Conservation (phyloP, 2,329 filamentous ascomycete genomes). For the Stenocarpella maydis region DNA sequence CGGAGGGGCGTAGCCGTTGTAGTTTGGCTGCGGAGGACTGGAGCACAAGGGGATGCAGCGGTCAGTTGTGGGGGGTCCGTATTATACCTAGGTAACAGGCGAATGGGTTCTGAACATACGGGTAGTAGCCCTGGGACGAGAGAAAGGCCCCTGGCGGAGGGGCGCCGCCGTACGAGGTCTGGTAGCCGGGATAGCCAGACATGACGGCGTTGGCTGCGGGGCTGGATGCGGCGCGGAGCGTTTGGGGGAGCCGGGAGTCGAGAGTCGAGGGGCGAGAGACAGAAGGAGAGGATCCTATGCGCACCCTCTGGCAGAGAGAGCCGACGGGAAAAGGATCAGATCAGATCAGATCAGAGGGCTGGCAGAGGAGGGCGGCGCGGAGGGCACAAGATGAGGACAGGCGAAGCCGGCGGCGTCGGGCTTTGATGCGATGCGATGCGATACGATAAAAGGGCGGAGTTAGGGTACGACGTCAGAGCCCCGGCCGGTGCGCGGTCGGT, state of each 20-base stretch:
- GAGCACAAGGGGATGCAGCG: not conserved
- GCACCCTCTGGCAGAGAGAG: constrained; percentile 27
- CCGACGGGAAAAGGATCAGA: not conserved
- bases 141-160: constrained; percentile 34
- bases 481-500: not conserved
- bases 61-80: constrained; percentile 29
- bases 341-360: not conserved
- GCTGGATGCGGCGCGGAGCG: not conserved
- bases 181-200: constrained; percentile 70
- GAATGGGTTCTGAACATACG: constrained; percentile 29
- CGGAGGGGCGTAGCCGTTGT: constrained; percentile 55
- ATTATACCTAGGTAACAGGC: constrained; percentile 34
- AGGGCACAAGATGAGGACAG: constrained; percentile 19
- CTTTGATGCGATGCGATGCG: constrained; percentile 13
- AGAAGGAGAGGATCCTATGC: not conserved
- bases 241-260: not conserved
- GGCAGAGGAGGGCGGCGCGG: constrained; percentile 6
- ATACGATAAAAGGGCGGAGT: constrained; percentile 26
- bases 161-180: constrained; percentile 35
- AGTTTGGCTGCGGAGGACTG: constrained; percentile 53
- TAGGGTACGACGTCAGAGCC: constrained; percentile 6
- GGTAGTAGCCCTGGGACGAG: constrained; percentile 35
- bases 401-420: constrained; percentile 6
- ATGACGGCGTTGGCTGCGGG: constrained; percentile 48
- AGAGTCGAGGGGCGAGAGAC: no score